phyloP scores from a whole-genome alignment of 371 early-diverging fungal genomes.

The Catenaria anguillulae region DNA sequence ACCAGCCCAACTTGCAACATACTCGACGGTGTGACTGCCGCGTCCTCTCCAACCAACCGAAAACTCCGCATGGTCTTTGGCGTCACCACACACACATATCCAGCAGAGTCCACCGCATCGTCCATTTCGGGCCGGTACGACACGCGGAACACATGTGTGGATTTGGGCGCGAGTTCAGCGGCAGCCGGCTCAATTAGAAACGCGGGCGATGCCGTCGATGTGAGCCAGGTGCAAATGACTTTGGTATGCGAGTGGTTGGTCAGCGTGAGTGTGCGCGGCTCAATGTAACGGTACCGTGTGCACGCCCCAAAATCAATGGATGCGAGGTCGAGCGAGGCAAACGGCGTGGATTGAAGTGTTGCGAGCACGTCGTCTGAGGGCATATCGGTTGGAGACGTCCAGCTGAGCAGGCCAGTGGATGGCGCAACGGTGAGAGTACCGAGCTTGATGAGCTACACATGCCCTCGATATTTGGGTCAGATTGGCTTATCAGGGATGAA shows the following conservation, averaged over 20 bases:
- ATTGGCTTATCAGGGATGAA: too few relatives aligned
- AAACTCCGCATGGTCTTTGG: constrained; percentile 38
- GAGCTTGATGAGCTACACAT: constrained; percentile 31
- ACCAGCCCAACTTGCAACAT: constrained; percentile 26
- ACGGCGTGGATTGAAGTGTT: too few relatives aligned
- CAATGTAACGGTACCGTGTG: constrained; percentile 26
- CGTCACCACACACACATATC: constrained; percentile 33
- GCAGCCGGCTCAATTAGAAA: constrained; percentile 23
- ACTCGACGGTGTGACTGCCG: constrained; percentile 33
- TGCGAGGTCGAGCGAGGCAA: constrained; percentile 23
- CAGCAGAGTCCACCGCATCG: constrained; percentile 25
- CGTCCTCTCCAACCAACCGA: constrained; percentile 26
- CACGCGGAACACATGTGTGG: constrained; percentile 22
- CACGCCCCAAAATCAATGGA: constrained; percentile 33
- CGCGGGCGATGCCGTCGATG: constrained; percentile 10
- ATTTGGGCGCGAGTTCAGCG: constrained; percentile 21
- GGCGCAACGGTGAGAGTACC: constrained; percentile 13
- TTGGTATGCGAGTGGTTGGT: constrained; percentile 30
- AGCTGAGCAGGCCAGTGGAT: too few relatives aligned
- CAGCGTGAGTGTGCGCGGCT: constrained; percentile 21
- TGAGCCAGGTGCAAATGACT: constrained; percentile 30
- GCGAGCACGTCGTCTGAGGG: too few relatives aligned
- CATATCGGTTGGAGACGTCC: too few relatives aligned
- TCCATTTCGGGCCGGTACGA: constrained; percentile 26
- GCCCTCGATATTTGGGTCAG: too few relatives aligned